These are phyloP conservation scores for Phytophthora colocasiae DNA, from an alignment of 352 stramenopile genomes.

Conservation along the genomic window DNA sequence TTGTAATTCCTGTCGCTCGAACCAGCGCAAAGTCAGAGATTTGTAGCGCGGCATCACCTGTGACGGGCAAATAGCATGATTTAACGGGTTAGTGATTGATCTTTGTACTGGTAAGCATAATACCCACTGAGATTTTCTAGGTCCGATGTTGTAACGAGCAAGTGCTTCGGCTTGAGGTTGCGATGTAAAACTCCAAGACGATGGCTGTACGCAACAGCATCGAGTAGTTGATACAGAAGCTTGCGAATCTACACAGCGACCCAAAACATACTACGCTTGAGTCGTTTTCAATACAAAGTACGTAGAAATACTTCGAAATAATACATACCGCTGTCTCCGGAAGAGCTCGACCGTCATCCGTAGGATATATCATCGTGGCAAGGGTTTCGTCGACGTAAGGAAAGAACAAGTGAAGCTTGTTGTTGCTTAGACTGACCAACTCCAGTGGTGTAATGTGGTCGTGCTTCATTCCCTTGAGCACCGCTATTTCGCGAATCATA, in stretches of 20 bases:
- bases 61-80: background rate
- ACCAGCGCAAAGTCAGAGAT: slow-evolving; percentile 92
- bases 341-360: slow-evolving; percentile 63
- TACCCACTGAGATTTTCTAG: slow-evolving; percentile 66
- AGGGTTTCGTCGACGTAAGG: slow-evolving; percentile 87
- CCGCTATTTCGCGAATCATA: slow-evolving; percentile 86
- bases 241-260: slow-evolving; percentile 59
- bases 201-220: slow-evolving; percentile 91
- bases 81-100: background rate
- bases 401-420: slow-evolving; percentile 89
- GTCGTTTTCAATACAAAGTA: too few species aligned
- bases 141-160: slow-evolving; percentile 83
- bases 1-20: slow-evolving; percentile 81
- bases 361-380: slow-evolving; percentile 86
- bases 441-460: slow-evolving; percentile 83
- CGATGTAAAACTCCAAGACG: slow-evolving; percentile 87
- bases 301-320: slow-evolving; percentile 1
- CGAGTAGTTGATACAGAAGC: slow-evolving; percentile 86
- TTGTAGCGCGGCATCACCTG: slow-evolving; percentile 74
- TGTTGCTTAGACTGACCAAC: slow-evolving; percentile 75
- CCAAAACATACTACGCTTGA: too few species aligned
- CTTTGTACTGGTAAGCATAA: background rate
- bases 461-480: slow-evolving; percentile 80
- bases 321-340: slow-evolving; percentile 59
- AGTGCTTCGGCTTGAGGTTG: slow-evolving; percentile 92